These are phyloP conservation scores for Exophiala oligosperma DNA, from an alignment of 2,329 filamentous ascomycete genomes.

Conservation along the genomic window DNA sequence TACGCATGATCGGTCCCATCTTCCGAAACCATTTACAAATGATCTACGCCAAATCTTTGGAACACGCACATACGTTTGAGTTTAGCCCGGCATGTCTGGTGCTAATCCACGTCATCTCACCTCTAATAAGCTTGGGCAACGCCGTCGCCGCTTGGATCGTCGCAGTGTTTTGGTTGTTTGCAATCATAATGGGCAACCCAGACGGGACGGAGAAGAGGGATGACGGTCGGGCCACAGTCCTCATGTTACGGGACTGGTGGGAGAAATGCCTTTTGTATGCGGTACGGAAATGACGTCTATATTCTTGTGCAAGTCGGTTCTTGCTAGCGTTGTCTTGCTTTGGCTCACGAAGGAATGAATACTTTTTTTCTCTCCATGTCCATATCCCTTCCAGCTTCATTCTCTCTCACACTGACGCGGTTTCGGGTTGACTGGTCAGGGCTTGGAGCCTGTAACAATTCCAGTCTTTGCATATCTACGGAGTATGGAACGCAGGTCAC, in stretches of 20 bases:
- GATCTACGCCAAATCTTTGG: conserved; percentile 30
- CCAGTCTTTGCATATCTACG: too few relatives aligned
- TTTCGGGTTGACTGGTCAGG: too few relatives aligned
- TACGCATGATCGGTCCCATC: conserved; percentile 26
- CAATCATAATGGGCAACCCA: conserved; percentile 62
- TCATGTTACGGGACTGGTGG: conserved; percentile 61
- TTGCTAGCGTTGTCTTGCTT: too few relatives aligned
- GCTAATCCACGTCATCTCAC: conserved; percentile 55
- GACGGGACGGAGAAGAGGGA: conserved; percentile 60
- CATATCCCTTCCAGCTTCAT: too few relatives aligned
- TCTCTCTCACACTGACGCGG: too few relatives aligned
- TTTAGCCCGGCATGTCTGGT: conserved; percentile 48
- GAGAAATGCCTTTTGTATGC: conserved; percentile 55
- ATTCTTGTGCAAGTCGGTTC: conserved; percentile 7
- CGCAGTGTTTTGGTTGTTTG: conserved; percentile 63
- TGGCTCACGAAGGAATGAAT: neutral
- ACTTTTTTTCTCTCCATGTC: neutral
- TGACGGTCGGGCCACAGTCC: conserved; percentile 60
- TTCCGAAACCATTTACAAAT: conserved; percentile 29
- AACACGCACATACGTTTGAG: conserved; percentile 29
- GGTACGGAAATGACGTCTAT: conserved; percentile 27
- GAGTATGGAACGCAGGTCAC: too few relatives aligned
- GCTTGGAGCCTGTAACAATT: too few relatives aligned
- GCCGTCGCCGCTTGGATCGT: conserved; percentile 60
- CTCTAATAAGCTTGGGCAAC: conserved; percentile 57